Conservation (phyloP, 1,284 basidiomycete species). For the Irpex lacteus region DNA sequence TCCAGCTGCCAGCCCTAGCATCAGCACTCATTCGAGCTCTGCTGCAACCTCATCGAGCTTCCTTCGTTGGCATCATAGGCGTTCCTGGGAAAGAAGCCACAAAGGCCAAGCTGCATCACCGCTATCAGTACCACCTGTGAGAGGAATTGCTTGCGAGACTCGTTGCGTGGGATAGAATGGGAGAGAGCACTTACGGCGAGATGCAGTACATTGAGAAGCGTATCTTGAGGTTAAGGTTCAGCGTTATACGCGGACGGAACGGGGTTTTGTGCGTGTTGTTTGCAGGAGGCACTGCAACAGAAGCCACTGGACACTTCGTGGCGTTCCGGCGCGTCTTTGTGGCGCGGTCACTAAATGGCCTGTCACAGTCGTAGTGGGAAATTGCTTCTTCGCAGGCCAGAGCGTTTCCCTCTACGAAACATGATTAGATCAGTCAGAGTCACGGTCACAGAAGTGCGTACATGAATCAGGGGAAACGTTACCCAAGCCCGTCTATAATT, state of each 20-base stretch:
- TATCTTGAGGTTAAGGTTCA: not conserved
- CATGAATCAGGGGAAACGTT: too few species aligned
- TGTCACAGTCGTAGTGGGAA: not conserved
- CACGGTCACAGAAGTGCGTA: not conserved
- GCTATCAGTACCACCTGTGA: not conserved
- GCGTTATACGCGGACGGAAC: not conserved
- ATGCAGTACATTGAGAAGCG: not conserved
- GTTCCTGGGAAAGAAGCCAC: not conserved
- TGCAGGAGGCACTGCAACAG: not conserved
- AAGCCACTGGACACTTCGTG: not conserved
- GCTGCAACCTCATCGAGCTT: not conserved
- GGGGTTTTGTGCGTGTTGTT: not conserved
- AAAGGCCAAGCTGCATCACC: not conserved
- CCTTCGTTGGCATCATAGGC: not conserved
- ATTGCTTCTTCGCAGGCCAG: too few species aligned
- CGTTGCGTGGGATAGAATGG: not conserved
- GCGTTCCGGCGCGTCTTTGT: not conserved
- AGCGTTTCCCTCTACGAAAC: too few species aligned
- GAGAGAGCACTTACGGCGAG: not conserved
- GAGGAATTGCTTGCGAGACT: not conserved
- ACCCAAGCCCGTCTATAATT: too few species aligned
- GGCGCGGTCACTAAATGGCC: not conserved
- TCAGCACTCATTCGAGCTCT: not conserved
- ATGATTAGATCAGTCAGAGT: not conserved
- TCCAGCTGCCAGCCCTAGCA: not conserved